phyloP scores from a whole-genome alignment of 2,329 filamentous ascomycete species.

The Ophiostoma tasmaniense region DNA sequence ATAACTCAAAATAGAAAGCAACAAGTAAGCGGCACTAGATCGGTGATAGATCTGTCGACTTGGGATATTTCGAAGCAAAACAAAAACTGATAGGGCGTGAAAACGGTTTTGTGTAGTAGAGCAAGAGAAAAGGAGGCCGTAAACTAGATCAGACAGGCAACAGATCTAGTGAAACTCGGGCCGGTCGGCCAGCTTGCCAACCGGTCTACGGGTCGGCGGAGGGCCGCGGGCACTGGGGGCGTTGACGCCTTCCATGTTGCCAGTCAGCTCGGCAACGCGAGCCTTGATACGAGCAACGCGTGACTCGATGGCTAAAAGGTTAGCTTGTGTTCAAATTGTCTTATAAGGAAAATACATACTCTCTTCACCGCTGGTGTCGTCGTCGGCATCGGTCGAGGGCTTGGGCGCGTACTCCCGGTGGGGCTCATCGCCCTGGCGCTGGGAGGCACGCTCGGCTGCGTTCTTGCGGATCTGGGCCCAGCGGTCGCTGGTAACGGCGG shows the following conservation, averaged over 20 bases:
- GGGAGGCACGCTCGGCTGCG: conserved; percentile 69
- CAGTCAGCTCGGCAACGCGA: conserved; percentile 86
- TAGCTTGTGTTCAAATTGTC: background rate
- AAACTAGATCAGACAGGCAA: background rate
- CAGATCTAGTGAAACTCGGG: background rate
- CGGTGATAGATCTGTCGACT: background rate
- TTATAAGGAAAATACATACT: conserved; percentile 49
- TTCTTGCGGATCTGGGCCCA: conserved; percentile 97
- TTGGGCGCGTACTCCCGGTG: conserved; percentile 47
- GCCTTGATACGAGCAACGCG: conserved; percentile 97
- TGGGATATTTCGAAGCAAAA: background rate
- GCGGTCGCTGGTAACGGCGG: conserved; percentile 52
- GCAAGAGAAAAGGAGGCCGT: background rate
- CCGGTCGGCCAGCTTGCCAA: background rate
- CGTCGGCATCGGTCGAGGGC: conserved; percentile 53
- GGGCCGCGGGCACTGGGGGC: conserved; percentile 30
- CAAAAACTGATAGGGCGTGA: background rate
- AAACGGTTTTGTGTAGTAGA: background rate
- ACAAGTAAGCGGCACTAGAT: background rate
- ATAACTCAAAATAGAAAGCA: background rate
- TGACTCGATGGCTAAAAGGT: conserved; percentile 71
- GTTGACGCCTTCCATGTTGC: conserved; percentile 59
- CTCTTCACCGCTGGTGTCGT: conserved; percentile 92
- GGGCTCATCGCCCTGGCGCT: conserved; percentile 57
- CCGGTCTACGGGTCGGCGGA: conserved; percentile 24